phyloP scores from a whole-genome alignment of 2,329 filamentous ascomycete species.

The Fonsecaea pugnacius region DNA sequence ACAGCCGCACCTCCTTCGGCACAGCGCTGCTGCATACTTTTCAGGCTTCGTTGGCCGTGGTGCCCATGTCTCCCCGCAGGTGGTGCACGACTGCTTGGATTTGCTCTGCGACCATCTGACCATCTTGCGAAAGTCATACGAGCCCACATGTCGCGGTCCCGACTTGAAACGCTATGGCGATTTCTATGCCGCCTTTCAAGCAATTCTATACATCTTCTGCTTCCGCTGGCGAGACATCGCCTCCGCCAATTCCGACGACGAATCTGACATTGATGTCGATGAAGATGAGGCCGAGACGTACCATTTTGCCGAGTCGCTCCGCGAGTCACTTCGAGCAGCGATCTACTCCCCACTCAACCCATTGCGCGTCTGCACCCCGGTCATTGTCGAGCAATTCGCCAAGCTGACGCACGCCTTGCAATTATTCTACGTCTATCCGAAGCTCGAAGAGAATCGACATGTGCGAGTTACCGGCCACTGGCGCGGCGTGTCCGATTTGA shows the following conservation, averaged over 20 bases:
- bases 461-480: constrained; percentile 56
- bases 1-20: constrained; percentile 72
- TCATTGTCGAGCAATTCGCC: constrained; percentile 89
- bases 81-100: constrained; percentile 81
- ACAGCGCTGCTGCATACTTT: constrained; percentile 87
- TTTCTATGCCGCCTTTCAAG: constrained; percentile 88
- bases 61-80: constrained; percentile 73
- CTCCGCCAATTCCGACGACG: constrained; percentile 53
- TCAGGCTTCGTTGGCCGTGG: constrained; percentile 93
- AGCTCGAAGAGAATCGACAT: constrained; percentile 91
- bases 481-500: constrained; percentile 43
- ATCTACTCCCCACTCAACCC: constrained; percentile 91
- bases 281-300: constrained; percentile 70
- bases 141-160: constrained; percentile 76
- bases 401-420: constrained; percentile 82
- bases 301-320: constrained; percentile 74
- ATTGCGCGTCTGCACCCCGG: constrained; percentile 88
- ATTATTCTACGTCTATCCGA: constrained; percentile 85
- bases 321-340: constrained; percentile 73
- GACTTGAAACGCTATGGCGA: constrained; percentile 81
- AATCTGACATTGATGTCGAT: constrained; percentile 59
- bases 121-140: constrained; percentile 71
- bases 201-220: constrained; percentile 92
- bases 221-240: constrained; percentile 94
- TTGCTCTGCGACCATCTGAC: constrained; percentile 79